A percentile compares a stretch with the other conserved stretches of the same genome.
Conservation (phyloP, 1,284 basidiomycete genomes). For the Microbotryum lychnidis-dioicae region DNA sequence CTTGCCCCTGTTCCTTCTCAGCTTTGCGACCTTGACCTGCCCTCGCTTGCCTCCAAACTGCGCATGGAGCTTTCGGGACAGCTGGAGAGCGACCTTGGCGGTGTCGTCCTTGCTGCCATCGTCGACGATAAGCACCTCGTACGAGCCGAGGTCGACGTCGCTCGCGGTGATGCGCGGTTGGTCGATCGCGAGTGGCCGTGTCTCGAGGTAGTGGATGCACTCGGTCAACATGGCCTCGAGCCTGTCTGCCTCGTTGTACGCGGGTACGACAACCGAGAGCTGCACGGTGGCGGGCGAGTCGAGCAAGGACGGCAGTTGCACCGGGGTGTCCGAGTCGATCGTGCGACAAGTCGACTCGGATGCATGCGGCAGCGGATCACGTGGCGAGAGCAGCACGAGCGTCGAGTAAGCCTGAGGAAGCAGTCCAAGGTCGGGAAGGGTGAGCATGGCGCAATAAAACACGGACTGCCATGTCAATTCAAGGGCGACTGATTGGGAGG, state of each 20-base stretch:
- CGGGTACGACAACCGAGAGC: constrained; percentile 75
- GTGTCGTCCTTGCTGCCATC: constrained; percentile 80
- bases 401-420: constrained; percentile 14
- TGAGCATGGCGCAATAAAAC: too few species aligned
- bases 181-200: constrained; percentile 46
- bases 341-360: constrained; percentile 21
- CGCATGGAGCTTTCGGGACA: constrained; percentile 52
- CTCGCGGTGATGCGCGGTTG: constrained; percentile 9
- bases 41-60: constrained; percentile 39
- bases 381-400: constrained; percentile 19
- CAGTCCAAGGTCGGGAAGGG: not conserved
- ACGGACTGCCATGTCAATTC: too few species aligned
- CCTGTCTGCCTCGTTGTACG: constrained; percentile 76
- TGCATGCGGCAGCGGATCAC: not conserved
- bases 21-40: constrained; percentile 61
- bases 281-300: constrained; percentile 31
- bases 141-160: constrained; percentile 32
- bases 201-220: constrained; percentile 49
- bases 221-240: constrained; percentile 72
- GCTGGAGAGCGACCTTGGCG: constrained; percentile 53
- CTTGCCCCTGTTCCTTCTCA: constrained; percentile 76
- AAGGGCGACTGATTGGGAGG: too few species aligned
- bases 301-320: constrained; percentile 39
- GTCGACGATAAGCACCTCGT: constrained; percentile 79
- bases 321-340: not conserved